Conservation (phyloP, 2,329 filamentous ascomycete genomes). For the Xylaria sp. region DNA sequence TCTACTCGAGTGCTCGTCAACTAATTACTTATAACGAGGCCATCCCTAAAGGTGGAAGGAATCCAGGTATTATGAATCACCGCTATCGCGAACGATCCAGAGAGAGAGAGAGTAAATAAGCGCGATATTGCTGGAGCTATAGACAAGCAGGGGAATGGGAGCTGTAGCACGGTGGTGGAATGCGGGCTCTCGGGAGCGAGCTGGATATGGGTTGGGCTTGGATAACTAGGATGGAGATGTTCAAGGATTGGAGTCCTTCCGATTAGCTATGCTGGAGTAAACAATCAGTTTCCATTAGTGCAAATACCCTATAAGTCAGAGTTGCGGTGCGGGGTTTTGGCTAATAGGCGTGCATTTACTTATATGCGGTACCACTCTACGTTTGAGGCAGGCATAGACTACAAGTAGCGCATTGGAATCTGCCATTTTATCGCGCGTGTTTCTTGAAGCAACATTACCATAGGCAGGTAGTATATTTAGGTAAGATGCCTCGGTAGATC, state of each 20-base stretch:
- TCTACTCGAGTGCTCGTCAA: background rate
- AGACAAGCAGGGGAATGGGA: background rate
- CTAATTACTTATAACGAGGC: constrained; percentile 32
- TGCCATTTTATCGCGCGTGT: too few species aligned
- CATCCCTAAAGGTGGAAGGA: constrained; percentile 35
- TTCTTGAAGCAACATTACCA: too few species aligned
- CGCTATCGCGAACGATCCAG: background rate
- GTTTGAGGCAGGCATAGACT: background rate
- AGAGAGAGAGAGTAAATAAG: background rate
- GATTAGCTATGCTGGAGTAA: constrained; percentile 26
- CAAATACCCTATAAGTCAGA: constrained; percentile 24
- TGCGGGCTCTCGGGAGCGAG: constrained; percentile 4
- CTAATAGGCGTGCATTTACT: constrained; percentile 9
- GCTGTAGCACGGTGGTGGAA: constrained; percentile 5
- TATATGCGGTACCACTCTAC: background rate
- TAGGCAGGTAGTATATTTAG: too few species aligned
- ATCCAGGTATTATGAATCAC: background rate
- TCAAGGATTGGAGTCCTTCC: constrained; percentile 29
- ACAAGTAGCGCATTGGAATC: too few species aligned
- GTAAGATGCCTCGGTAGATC: background rate
- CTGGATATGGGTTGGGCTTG: constrained; percentile 12
- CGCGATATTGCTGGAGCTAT: background rate
- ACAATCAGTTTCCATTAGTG: constrained; percentile 15
- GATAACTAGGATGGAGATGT: background rate
- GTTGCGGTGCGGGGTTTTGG: background rate